phyloP scores from a whole-genome alignment of 805 yeast genomes.

The Candida jianshihensis region DNA sequence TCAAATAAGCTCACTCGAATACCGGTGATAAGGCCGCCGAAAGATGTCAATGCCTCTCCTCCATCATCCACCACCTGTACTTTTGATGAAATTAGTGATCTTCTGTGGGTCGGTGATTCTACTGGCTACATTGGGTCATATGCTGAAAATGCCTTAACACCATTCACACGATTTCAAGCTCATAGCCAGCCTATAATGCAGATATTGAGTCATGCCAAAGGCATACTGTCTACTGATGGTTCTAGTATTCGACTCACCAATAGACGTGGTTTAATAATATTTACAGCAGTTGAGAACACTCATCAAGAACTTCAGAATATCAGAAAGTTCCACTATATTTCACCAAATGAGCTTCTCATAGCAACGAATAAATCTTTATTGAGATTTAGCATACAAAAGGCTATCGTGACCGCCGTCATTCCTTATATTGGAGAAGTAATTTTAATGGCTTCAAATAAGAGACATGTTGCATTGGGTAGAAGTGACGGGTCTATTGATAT shows the following conservation, averaged over 20 bases:
- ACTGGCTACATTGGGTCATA: constrained; percentile 35
- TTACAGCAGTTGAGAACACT: constrained; percentile 23
- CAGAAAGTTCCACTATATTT: constrained; percentile 22
- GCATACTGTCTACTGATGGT: constrained; percentile 50
- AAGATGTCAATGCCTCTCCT: constrained; percentile 8
- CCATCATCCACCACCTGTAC: constrained; percentile 23
- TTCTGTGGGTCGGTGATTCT: constrained; percentile 81
- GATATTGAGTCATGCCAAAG: constrained; percentile 46
- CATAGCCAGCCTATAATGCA: constrained; percentile 45
- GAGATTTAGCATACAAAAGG: constrained; percentile 36
- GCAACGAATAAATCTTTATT: constrained; percentile 36
- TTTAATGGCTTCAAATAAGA: constrained; percentile 42
- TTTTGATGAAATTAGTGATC: constrained; percentile 69
- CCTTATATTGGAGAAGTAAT: constrained; percentile 39
- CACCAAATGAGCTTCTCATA: constrained; percentile 37
- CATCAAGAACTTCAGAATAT: constrained; percentile 28
- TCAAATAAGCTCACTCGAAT: constrained; percentile 10
- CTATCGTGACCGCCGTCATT: constrained; percentile 27
- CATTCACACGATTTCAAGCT: constrained; percentile 53
- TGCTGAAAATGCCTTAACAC: constrained; percentile 39
- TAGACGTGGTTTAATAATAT: constrained; percentile 47
- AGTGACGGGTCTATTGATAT: constrained; percentile 56
- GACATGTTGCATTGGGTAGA: constrained; percentile 52
- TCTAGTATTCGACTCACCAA: constrained; percentile 46
- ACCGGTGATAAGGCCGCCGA: constrained; percentile 20